These are phyloP conservation scores for Ceratocystis harringtonii DNA, from an alignment of 2,329 filamentous ascomycete genomes.

Conservation along the genomic window DNA sequence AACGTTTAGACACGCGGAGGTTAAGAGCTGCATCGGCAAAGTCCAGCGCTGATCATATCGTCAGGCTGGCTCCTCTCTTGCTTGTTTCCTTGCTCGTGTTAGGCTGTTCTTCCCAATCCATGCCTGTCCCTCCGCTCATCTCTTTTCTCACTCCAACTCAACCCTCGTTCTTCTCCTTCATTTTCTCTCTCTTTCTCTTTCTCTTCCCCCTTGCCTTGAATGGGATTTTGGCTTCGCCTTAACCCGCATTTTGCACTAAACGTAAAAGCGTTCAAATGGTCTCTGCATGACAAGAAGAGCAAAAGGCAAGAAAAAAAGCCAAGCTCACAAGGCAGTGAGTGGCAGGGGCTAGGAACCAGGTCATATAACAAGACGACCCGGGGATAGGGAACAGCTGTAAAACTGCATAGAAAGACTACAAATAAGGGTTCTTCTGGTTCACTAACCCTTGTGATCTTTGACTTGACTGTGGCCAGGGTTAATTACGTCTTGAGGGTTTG, in stretches of 20 bases:
- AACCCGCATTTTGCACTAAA: slow-evolving; percentile 1
- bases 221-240: slow-evolving; percentile 3
- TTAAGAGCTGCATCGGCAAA: not conserved
- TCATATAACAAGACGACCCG: not conserved
- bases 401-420: not conserved
- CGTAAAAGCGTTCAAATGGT: not conserved
- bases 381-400: not conserved
- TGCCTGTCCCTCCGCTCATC: not conserved
- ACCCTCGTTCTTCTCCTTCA: not conserved
- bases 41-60: not conserved
- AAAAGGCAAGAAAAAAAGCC: not conserved
- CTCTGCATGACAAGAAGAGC: not conserved
- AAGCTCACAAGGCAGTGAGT: not conserved
- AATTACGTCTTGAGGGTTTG: too few species aligned
- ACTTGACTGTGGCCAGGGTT: too few species aligned
- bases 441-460: not conserved
- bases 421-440: not conserved
- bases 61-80: not conserved
- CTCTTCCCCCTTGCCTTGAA: not conserved
- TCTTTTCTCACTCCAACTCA: not conserved
- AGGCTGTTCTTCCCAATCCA: not conserved
- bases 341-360: not conserved
- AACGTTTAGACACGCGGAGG: not conserved
- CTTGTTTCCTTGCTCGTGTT: not conserved
- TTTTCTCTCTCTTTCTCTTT: not conserved